Percentiles rank a stretch among this genome's conserved stretches.
Conservation (phyloP, 1,284 basidiomycete genomes). For the Rhizoctonia solani region DNA sequence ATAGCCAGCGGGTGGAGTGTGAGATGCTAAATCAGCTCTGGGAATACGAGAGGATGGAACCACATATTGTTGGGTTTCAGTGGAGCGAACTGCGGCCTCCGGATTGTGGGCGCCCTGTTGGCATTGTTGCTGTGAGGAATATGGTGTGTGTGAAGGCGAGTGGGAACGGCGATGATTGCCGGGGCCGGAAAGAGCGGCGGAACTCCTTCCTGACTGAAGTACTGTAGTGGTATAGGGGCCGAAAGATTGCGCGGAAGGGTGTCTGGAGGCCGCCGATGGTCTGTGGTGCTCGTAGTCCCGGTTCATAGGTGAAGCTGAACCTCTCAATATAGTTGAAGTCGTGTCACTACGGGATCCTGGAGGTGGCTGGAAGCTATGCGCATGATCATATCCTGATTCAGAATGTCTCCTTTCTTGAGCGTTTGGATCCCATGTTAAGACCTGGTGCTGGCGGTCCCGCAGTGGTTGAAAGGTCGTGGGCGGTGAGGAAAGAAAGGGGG, state of each 20-base stretch:
- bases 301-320: background rate
- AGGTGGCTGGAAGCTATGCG: no score
- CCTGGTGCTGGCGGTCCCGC: no score
- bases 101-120: background rate
- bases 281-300: background rate
- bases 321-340: background rate
- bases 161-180: background rate
- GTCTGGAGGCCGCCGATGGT: background rate
- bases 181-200: background rate
- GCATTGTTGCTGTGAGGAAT: background rate
- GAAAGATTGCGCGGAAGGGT: slow-evolving; percentile 1
- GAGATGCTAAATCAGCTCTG: background rate
- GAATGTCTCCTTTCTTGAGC: no score
- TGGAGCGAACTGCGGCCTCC: background rate
- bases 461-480: no score
- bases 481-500: no score
- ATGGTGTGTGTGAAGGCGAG: background rate
- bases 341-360: no score
- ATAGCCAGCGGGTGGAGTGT: slow-evolving; percentile 4
- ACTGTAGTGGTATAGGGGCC: slow-evolving; percentile 21
- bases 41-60: slow-evolving; percentile 31
- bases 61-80: slow-evolving; percentile 17
- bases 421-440: no score
- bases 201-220: no score
- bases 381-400: no score